Base-by-base conservation (phyloP, 1,139 yeast genomes). In the Martiniozyma asiatica region DNA sequence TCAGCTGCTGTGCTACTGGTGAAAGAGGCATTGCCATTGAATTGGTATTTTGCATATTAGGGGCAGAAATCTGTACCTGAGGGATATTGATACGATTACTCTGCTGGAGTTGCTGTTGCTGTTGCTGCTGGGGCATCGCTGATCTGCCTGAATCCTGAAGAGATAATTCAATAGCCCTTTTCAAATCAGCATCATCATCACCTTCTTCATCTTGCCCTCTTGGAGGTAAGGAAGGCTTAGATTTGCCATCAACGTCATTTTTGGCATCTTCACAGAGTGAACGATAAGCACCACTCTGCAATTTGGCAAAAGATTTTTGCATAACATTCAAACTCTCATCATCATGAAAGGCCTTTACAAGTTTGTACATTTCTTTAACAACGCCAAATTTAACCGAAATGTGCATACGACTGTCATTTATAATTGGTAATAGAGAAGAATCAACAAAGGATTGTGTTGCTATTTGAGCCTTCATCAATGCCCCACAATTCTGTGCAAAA, bases 401-500 rank as follows among this genome's bases (percentile, higher is more conserved):
- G 55, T 87, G 95, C 22, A 79, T 67, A 27, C 60, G 53, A 14
- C 59, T 52, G 44, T 74, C 82, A 12, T 63, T 64, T 20, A 82
- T 59, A 40, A 76, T 59, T 35, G 63, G 61, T 22, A 73, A 47
- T 29, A 89, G 58, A 14, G 64, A 62, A 26, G 63, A 61, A 18
- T 42, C 37, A 18, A 85, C 68, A 49, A 85, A 84, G 8, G 65
- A 49, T 41, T 69, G 71, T 14, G 85, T 63, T 21, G 94, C 87
- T 26, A 87, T 73, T 44, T 78, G 84, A 39, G 81, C 85, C 44
- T 75, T 76, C 69, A 81, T 71, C 42, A 85, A 63, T 2, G 94
- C 75, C 1, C 97, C 97, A 56, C 97, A 87, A 51, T 89, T 89
- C 53, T 87, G 95, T 1, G 94, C 94, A 22, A 84, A 55, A 0